These are phyloP conservation scores for Diplodia sapinea DNA, from an alignment of 2,329 filamentous ascomycete genomes.

Conservation along the genomic window DNA sequence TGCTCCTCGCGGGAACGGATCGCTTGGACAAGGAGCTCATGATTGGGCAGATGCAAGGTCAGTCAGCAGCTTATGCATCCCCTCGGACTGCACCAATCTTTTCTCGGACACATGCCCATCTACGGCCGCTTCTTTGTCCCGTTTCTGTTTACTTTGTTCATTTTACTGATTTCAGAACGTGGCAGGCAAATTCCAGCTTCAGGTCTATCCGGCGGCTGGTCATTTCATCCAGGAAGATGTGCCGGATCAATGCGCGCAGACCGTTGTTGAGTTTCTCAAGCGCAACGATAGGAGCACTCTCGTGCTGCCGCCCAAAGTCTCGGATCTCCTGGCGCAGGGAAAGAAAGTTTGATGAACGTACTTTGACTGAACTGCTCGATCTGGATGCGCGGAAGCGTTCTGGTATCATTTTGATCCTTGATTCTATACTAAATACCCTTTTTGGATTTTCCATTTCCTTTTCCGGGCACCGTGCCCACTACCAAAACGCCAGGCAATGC, in stretches of 20 bases:
- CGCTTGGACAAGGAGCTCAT: conserved; percentile 88
- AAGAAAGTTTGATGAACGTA: conserved; percentile 53
- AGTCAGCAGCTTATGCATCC: conserved; percentile 38
- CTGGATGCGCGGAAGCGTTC: neutral
- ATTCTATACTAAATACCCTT: conserved; percentile 17
- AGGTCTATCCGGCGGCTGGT: conserved; percentile 92
- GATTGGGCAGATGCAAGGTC: conserved; percentile 96
- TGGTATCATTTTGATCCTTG: conserved; percentile 5
- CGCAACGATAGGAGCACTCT: conserved; percentile 85
- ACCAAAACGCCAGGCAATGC: conserved; percentile 30
- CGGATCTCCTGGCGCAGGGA: conserved; percentile 55
- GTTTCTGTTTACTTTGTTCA: too few species aligned
- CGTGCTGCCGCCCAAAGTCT: conserved; percentile 89
- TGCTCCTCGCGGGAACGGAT: conserved; percentile 88
- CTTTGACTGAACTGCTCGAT: neutral
- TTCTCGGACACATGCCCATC: neutral
- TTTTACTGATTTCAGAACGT: conserved; percentile 10
- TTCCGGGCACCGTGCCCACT: conserved; percentile 8
- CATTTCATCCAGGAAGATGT: conserved; percentile 98
- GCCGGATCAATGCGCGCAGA: conserved; percentile 83
- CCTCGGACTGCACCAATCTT: neutral
- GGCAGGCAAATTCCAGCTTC: conserved; percentile 87
- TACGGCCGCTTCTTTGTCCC: neutral
- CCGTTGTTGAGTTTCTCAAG: conserved; percentile 88
- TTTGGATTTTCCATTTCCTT: neutral